Base-by-base conservation (phyloP, 1,139 yeast species). In the Casaregolazyma suthepensis region DNA sequence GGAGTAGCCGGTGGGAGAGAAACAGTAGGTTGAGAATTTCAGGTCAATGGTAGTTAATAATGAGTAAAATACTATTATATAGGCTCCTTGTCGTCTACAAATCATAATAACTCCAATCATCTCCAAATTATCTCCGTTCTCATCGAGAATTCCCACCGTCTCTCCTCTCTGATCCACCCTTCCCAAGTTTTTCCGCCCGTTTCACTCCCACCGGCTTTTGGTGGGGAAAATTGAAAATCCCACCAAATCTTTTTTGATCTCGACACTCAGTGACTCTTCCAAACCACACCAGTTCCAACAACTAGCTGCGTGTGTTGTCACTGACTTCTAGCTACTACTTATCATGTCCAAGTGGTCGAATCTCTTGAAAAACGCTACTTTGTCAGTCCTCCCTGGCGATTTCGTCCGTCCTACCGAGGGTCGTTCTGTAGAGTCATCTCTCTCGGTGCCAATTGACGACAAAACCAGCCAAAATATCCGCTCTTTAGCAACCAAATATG, bases 331-430 rank as follows among this genome's bases (percentile, higher is more conserved):
- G 10, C 10, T 9, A 12, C 6, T 7, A 26, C 6, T 35, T 15
- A 38, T 20, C 31, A 43, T 35, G 52, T 23, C 48, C 38, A 43
- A 45, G 35, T 90, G 96, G 96, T 74, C 80, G 48, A 71, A 77
- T 52, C 76, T 80, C 59, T 79, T 91, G 69, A 87, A 85, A 60
- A 85, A 80, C 63, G 91, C 96, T 50, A 89, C 97, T 2, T 75
- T 90, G 55, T 87, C 96, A 53, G 88, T 85, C 26, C 76, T 91
- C 54, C 97, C 98, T 13, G 87, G 86, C 61, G 98, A 91, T 69
- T 91, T 79, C 69, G 82, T 87, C 59, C 82, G 86, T 65, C 96
- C 96, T 1, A 74, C 82, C n/a, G 81, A 81, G 56, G 82, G 82
- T 59, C 82, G 82, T 59, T 77, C 84, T 12, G 83, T 83, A 20